Evolutionary conservation across 495 filamentous ascomycete species (phyloP).

Genomic region (Trichoderma virens): DNA sequence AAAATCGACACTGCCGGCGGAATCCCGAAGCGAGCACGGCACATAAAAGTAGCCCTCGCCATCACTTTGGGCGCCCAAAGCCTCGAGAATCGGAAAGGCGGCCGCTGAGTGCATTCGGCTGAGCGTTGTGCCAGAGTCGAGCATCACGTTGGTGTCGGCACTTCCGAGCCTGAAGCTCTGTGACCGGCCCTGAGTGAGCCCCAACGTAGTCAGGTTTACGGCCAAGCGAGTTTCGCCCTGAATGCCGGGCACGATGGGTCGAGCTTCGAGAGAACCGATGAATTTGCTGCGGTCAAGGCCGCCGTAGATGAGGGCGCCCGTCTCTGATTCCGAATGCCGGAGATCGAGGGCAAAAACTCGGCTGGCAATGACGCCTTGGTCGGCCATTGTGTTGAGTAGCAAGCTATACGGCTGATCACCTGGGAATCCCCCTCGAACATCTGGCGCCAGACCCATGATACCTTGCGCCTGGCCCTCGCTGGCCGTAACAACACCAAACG

Average conservation of each 20-base stretch:
- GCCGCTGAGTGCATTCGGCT: neutral
- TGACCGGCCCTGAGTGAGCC: neutral
- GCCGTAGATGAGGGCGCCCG: conserved; percentile 66
- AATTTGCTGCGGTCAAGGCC: conserved; percentile 69
- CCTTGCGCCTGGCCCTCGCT: conserved; percentile 41
- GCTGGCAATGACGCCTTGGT: conserved; percentile 55
- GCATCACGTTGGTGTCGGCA: conserved; percentile 20
- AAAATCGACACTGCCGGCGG: conserved; percentile 48
- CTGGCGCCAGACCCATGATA: conserved; percentile 66
- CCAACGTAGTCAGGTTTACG: conserved; percentile 5
- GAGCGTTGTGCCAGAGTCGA: conserved; percentile 48
- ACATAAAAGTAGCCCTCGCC: conserved; percentile 46
- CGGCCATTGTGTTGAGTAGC: conserved; percentile 53
- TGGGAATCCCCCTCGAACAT: conserved; percentile 33
- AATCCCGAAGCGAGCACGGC: conserved; percentile 49
- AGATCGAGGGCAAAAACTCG: conserved; percentile 65
- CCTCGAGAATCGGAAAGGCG: conserved; percentile 10
- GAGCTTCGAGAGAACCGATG: conserved; percentile 43
- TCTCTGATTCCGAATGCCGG: conserved; percentile 27
- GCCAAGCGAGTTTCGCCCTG: conserved; percentile 3
- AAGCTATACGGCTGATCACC: conserved; percentile 45
- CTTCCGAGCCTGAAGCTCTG: neutral
- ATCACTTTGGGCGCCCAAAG: conserved; percentile 47
- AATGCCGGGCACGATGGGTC: conserved; percentile 25
- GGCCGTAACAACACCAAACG: conserved; percentile 33